These are phyloP conservation scores for Paramyrothecium roridum DNA, from an alignment of 2,329 filamentous ascomycete species.

Conservation along the genomic window DNA sequence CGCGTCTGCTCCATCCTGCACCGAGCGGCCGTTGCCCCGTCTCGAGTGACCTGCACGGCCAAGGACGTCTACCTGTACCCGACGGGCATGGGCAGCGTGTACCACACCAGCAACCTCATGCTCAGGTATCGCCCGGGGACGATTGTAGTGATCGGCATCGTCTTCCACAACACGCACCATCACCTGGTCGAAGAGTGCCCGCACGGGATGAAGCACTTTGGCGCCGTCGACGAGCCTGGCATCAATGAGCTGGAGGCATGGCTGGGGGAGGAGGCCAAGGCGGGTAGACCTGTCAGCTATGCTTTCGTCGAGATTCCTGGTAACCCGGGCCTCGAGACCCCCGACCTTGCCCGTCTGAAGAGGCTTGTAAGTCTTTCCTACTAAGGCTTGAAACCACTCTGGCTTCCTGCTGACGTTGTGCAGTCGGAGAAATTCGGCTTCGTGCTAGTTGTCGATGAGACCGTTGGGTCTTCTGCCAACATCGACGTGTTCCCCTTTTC, in stretches of 20 bases:
- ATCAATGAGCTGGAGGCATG: constrained; percentile 42
- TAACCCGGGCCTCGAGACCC: constrained; percentile 30
- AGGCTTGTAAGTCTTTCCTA: constrained; percentile 28
- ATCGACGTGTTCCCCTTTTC: constrained; percentile 45
- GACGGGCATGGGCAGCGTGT: constrained; percentile 53
- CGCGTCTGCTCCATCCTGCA: constrained; percentile 39
- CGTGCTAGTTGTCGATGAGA: constrained; percentile 46
- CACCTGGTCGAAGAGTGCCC: constrained; percentile 41
- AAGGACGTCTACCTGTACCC: constrained; percentile 50
- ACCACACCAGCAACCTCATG: constrained; percentile 35
- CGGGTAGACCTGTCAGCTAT: constrained; percentile 38
- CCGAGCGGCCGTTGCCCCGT: constrained; percentile 31
- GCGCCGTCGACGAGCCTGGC: constrained; percentile 35
- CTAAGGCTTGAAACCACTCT: neutral
- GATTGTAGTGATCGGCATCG: constrained; percentile 44
- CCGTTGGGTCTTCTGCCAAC: constrained; percentile 43
- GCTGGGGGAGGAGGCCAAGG: constrained; percentile 35
- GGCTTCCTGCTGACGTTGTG: neutral
- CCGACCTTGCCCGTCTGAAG: constrained; percentile 30
- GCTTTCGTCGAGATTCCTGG: constrained; percentile 43
- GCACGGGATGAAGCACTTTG: constrained; percentile 45
- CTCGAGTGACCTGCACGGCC: constrained; percentile 16
- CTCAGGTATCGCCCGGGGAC: constrained; percentile 26
- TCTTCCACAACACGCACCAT: constrained; percentile 48
- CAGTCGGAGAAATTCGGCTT: constrained; percentile 40